Conservation (phyloP, 2,329 filamentous ascomycete species). For the Penicillium carneum region DNA sequence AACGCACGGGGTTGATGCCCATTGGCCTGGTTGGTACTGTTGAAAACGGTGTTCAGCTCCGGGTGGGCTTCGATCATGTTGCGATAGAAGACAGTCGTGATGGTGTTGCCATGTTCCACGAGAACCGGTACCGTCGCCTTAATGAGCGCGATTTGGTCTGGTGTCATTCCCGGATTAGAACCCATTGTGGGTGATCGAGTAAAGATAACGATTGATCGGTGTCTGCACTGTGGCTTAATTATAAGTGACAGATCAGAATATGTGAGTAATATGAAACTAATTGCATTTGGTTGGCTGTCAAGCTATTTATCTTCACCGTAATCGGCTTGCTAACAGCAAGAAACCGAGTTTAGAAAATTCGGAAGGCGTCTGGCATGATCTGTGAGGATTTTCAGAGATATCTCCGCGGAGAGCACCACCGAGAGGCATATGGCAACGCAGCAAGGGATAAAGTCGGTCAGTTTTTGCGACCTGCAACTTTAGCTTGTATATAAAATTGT, state of each 20-base stretch:
- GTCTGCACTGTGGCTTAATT: not conserved
- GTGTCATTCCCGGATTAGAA: slow-evolving; percentile 30
- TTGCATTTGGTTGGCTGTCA: not conserved
- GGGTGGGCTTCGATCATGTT: slow-evolving; percentile 72
- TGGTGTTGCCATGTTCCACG: slow-evolving; percentile 69
- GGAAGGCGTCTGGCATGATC: slow-evolving; percentile 11
- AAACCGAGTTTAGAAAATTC: not conserved
- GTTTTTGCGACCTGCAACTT: not conserved
- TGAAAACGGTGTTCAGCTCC: slow-evolving; percentile 74
- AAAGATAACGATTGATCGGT: not conserved
- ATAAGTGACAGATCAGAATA: not conserved
- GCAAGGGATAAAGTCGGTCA: not conserved
- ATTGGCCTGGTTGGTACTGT: slow-evolving; percentile 71
- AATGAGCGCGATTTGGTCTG: slow-evolving; percentile 69
- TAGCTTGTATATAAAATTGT: not conserved
- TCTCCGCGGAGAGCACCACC: slow-evolving; percentile 12
- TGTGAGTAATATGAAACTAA: not conserved
- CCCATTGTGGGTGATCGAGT: slow-evolving; percentile 19
- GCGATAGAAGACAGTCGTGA: slow-evolving; percentile 75
- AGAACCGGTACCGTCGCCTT: slow-evolving; percentile 75
- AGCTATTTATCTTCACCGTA: slow-evolving; percentile 22
- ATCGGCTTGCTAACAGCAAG: not conserved
- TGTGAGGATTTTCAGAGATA: not conserved
- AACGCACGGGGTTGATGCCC: slow-evolving; percentile 74
- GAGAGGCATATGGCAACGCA: not conserved